Base-by-base conservation (phyloP, 2,329 filamentous ascomycete species). In the Mariannaea elegans region DNA sequence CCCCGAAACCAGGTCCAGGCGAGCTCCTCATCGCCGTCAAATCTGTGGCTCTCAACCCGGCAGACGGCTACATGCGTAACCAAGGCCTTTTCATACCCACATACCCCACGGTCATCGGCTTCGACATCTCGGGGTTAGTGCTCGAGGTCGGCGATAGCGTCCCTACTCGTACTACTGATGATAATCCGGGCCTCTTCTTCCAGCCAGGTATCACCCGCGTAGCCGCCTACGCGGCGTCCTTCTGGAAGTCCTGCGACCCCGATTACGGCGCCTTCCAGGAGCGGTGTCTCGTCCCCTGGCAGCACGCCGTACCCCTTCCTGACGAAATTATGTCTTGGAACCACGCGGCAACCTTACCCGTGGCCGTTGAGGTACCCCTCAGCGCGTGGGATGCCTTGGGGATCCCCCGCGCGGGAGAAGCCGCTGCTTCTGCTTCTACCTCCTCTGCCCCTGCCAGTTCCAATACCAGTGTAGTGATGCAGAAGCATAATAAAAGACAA, bases 231-330 rank as follows among this genome's bases (percentile, higher is more conserved):
- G 71, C 76, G 0, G 72, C 75, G 4, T 72, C 69, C 0, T 63
- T 77, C 18, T 84, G 81, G 78, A 80, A 71, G 32, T 73, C 73
- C 8, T 79, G 75, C 18, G 67, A 76, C 19, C 77, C 80, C 2
- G 71, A 84, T 68, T 81, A 84, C 62, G 80, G 84, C 34, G 72
- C 71, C 7, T 83, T 82, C 44, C 81, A 82, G 53, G 76, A 81
- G 39, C 67, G 67, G 1, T 80, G 75, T 3, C 66, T 82, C 10
- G 70, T 82, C 3, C 76, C 76, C 2, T 80, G 76, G 70, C 75
- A 78, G 57, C 77, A 81, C 47, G 76, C 65, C 5, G 50, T 75
- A 18, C 67, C 73, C 4, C 68, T 81, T 53, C 74, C 73, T 0
- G 71, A 75, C 3, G 36, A 66, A 1, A 24, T 12, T 0, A 65